Percentiles rank a stretch among this genome's conserved stretches.
These are phyloP conservation scores for Colletotrichum nymphaeae DNA, from an alignment of 2,329 filamentous ascomycete species.

Conservation along the genomic window DNA sequence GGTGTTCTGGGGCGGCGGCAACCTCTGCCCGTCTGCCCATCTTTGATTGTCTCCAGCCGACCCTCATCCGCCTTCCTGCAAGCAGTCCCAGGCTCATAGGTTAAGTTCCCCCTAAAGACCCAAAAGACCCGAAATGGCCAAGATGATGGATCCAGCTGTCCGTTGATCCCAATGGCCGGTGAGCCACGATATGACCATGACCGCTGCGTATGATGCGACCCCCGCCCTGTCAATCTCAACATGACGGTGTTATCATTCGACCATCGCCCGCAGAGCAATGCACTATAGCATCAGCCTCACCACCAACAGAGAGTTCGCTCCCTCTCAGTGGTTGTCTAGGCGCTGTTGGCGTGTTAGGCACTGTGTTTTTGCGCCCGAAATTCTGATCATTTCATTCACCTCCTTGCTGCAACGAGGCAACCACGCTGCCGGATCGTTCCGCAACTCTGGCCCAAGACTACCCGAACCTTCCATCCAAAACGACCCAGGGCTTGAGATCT, in stretches of 20 bases:
- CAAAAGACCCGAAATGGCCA: neutral
- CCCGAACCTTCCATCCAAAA: neutral
- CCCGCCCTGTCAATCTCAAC: slow-evolving; percentile 32
- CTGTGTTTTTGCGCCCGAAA: slow-evolving; percentile 8
- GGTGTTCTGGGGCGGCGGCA: slow-evolving; percentile 14
- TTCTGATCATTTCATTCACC: neutral
- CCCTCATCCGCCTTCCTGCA: slow-evolving; percentile 16
- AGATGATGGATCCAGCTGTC: neutral
- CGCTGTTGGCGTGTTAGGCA: neutral
- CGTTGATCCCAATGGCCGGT: slow-evolving; percentile 25
- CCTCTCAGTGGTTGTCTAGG: slow-evolving; percentile 15
- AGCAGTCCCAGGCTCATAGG: neutral
- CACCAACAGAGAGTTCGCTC: slow-evolving; percentile 12
- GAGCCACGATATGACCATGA: slow-evolving; percentile 32
- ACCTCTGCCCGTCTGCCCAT: slow-evolving; percentile 26
- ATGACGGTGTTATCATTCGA: slow-evolving; percentile 34
- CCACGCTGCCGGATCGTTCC: neutral
- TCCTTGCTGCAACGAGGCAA: slow-evolving; percentile 4
- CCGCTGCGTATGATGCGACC: slow-evolving; percentile 25
- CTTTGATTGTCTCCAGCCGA: slow-evolving; percentile 27
- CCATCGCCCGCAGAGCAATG: slow-evolving; percentile 19
- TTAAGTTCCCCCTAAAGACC: neutral
- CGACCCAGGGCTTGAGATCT: neutral
- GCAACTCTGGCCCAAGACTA: neutral
- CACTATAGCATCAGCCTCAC: slow-evolving; percentile 3